A percentile compares a stretch with the other conserved stretches of the same genome.
phyloP scores from a whole-genome alignment of 139 green algal species.

The Edaphochlamys debaryana region DNA sequence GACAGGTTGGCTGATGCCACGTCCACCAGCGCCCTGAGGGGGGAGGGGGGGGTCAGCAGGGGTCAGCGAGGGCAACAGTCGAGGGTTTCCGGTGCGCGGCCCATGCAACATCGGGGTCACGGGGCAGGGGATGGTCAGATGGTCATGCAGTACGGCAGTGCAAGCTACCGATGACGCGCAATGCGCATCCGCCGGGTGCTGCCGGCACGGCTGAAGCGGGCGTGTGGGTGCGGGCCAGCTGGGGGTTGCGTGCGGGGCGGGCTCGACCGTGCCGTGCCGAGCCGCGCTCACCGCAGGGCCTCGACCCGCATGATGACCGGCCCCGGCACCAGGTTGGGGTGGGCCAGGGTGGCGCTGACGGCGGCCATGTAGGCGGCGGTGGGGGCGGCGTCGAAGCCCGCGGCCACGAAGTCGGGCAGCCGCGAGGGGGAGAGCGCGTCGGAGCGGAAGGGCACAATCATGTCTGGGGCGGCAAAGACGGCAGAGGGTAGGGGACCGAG shows the following conservation, averaged over 20 bases:
- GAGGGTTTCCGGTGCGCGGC: too few relatives aligned
- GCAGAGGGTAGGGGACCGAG: background rate
- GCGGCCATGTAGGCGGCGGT: slow-evolving; percentile 1
- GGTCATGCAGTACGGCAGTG: too few relatives aligned
- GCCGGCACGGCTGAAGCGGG: too few relatives aligned
- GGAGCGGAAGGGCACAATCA: slow-evolving; percentile 10
- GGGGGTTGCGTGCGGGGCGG: too few relatives aligned
- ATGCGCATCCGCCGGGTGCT: too few relatives aligned
- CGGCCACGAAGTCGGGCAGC: slow-evolving; percentile 4
- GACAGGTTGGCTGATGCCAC: slow-evolving; percentile 20
- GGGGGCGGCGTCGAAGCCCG: slow-evolving; percentile 9
- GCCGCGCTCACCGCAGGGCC: too few relatives aligned
- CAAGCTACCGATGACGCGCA: too few relatives aligned
- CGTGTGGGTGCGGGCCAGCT: too few relatives aligned
- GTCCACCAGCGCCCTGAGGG: background rate
- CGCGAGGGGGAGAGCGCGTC: background rate
- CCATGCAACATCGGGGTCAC: too few relatives aligned
- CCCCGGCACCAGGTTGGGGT: slow-evolving; percentile 32
- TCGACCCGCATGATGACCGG: slow-evolving; percentile 24
- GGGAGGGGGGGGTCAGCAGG: background rate
- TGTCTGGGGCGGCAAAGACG: background rate
- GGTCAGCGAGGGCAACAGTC: too few relatives aligned
- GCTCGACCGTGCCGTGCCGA: too few relatives aligned
- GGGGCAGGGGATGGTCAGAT: too few relatives aligned
- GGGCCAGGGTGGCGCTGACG: background rate